Evolutionary conservation across 192 early-diverging fungal genomes (phyloP), one percentile per base, ranked within the genome.

Genomic region (Backusella parvicylindrica): DNA sequence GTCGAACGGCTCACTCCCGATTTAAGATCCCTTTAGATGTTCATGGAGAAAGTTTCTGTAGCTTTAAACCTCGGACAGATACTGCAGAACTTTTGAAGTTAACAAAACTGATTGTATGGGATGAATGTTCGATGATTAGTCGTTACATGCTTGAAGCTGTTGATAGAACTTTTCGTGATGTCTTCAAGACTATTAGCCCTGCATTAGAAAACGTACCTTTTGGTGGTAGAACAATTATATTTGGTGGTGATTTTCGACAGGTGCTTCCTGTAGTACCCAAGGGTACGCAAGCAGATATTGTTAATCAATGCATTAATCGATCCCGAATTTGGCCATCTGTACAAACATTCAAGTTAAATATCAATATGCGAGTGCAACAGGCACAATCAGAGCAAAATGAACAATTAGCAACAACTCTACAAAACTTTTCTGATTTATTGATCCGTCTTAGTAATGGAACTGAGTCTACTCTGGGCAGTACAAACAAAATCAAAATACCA

Each of bases 71-170:
- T 18, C 9, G 37, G 7, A 68, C 18, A 13, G n/a, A 41, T 23
- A 33, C 40, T 38, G 67, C 36, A 15, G 7, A 38, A n/a, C 21
- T 68, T 18, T 31, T 68, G 3, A 11, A 26, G 23, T 40, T 23
- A 1, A 43, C 67, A 68, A 31, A 11, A 18, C 30, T 68, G n/a
- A 68, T 68, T 1, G 37, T 68, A 12, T 68, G 67, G 67, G 36
- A 68, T 41, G 67, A n/a, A n/a, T n/a, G n/a, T n/a, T n/a, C n/a
- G n/a, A n/a, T n/a, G n/a, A n/a, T n/a, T n/a, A n/a, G n/a, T 13
- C 18, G 35, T 40, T 36, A 35, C 9, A 68, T 68, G 67, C 67
- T 68, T 43, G 67, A 68, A 26, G 67, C 67, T 28, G 67, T 68
- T 37, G 38, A 68, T 26, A 13, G 67, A 68, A 23, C 38, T 6